Evolutionary conservation across 148 eudicot genomes (phyloP).

Genomic region (Amaranthus cruentus): DNA sequence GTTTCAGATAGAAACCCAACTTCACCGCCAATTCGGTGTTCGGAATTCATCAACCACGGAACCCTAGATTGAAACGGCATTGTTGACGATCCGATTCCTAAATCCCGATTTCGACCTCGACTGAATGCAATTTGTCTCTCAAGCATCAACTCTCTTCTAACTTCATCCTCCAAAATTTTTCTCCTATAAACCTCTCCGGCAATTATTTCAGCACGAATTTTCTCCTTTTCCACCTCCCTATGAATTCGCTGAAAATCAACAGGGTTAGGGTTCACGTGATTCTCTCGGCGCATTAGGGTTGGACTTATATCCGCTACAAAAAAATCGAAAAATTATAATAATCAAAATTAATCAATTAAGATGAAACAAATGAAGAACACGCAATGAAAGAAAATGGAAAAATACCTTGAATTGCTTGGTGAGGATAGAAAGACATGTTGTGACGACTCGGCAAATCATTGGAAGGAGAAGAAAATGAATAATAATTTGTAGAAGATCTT

Average conservation of each 20-base stretch:
- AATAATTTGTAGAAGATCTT: conserved; percentile 5
- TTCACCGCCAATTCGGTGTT: conserved; percentile 20
- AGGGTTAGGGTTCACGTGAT: background rate
- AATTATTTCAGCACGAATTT: conserved; percentile 51
- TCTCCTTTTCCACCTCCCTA: conserved; percentile 56
- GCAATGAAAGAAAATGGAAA: background rate
- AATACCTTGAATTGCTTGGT: conserved; percentile 21
- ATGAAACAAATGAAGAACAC: background rate
- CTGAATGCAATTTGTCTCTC: conserved; percentile 47
- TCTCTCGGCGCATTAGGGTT: background rate
- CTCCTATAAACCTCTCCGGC: conserved; percentile 41
- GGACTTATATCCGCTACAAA: conserved; percentile 11
- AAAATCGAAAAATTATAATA: background rate
- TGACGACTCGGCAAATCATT: background rate
- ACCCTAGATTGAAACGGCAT: conserved; percentile 24
- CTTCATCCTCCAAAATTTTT: conserved; percentile 53
- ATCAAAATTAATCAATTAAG: too few relatives aligned
- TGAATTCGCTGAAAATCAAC: conserved; percentile 11
- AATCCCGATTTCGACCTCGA: background rate
- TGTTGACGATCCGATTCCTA: background rate
- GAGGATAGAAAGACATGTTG: conserved; percentile 22
- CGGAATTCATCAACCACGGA: conserved; percentile 17
- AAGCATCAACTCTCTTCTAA: conserved; percentile 54
- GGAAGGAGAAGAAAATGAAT: background rate
- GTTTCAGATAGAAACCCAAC: conserved; percentile 14